phyloP scores from a whole-genome alignment of 2,329 filamentous ascomycete species.

The Leptographium radiaticola region DNA sequence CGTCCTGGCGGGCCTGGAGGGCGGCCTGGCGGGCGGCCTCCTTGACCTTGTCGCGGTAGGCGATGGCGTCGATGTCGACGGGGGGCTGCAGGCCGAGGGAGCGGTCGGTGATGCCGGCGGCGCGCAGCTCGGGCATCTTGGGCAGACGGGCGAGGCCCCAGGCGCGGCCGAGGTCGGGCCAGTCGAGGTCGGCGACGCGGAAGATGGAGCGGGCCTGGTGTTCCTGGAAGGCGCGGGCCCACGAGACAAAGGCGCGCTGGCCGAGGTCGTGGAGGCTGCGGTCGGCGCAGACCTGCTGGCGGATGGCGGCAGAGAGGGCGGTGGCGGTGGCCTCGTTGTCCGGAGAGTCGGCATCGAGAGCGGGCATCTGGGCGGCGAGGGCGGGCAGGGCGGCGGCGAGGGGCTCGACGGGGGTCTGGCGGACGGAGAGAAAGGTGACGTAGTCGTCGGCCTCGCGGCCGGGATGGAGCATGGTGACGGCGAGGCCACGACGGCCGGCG shows the following conservation, averaged over 20 bases:
- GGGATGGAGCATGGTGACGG: slow-evolving; percentile 73
- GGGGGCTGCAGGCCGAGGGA: slow-evolving; percentile 38
- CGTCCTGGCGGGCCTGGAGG: slow-evolving; percentile 14
- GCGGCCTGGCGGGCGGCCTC: slow-evolving; percentile 52
- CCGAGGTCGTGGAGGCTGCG: slow-evolving; percentile 72
- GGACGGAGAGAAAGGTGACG: slow-evolving; percentile 70
- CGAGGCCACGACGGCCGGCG: slow-evolving; percentile 74
- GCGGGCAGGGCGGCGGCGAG: slow-evolving; percentile 42
- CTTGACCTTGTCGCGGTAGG: slow-evolving; percentile 58
- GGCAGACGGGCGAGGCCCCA: slow-evolving; percentile 84
- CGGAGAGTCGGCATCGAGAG: background rate
- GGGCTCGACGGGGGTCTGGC: slow-evolving; percentile 67
- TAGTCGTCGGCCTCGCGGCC: slow-evolving; percentile 77
- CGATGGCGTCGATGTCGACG: slow-evolving; percentile 54
- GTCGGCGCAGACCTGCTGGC: slow-evolving; percentile 34
- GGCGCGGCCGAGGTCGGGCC: slow-evolving; percentile 64
- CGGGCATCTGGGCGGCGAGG: slow-evolving; percentile 30
- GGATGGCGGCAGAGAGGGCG: slow-evolving; percentile 16
- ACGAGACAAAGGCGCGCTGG: slow-evolving; percentile 84
- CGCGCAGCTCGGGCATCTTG: slow-evolving; percentile 82
- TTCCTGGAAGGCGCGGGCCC: slow-evolving; percentile 82
- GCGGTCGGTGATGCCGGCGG: slow-evolving; percentile 54
- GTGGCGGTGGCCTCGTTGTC: slow-evolving; percentile 27
- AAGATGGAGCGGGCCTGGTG: slow-evolving; percentile 91
- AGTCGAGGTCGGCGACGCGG: slow-evolving; percentile 67